Evolutionary conservation across 2,329 filamentous ascomycete genomes (phyloP).

Genomic region (Didymella pinodella): DNA sequence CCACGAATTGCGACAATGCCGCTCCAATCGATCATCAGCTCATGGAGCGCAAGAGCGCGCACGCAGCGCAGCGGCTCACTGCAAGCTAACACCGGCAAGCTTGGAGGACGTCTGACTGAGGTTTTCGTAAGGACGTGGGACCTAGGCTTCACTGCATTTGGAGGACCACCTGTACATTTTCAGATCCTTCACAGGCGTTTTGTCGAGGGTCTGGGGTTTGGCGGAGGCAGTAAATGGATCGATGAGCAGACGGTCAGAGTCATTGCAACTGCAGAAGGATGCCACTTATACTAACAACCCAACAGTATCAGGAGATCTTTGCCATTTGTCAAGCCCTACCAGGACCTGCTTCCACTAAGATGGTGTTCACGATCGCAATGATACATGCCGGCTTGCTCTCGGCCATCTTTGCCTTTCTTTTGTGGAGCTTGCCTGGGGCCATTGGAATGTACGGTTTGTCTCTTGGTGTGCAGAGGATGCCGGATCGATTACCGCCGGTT

Average conservation of each 20-base stretch:
- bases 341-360: conserved; percentile 74
- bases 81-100: conserved; percentile 33
- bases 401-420: conserved; percentile 66
- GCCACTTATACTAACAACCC: neutral
- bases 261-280: neutral
- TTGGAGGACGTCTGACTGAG: conserved; percentile 37
- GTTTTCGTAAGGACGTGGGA: conserved; percentile 58
- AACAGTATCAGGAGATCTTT: conserved; percentile 75
- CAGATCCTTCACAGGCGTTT: conserved; percentile 71
- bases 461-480: conserved; percentile 69
- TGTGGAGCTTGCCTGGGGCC: conserved; percentile 76
- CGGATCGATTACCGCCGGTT: conserved; percentile 64
- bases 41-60: conserved; percentile 30
- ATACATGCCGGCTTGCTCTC: conserved; percentile 67
- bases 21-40: conserved; percentile 33
- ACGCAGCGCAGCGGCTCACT: conserved; percentile 24
- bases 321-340: conserved; percentile 72
- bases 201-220: conserved; percentile 59
- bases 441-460: conserved; percentile 74
- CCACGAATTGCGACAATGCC: conserved; percentile 22
- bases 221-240: conserved; percentile 67
- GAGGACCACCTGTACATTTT: conserved; percentile 74
- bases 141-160: conserved; percentile 71
- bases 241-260: conserved; percentile 69
- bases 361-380: conserved; percentile 72